Conservation (phyloP, 495 filamentous ascomycete species). For the Xylaria flabelliformis region DNA sequence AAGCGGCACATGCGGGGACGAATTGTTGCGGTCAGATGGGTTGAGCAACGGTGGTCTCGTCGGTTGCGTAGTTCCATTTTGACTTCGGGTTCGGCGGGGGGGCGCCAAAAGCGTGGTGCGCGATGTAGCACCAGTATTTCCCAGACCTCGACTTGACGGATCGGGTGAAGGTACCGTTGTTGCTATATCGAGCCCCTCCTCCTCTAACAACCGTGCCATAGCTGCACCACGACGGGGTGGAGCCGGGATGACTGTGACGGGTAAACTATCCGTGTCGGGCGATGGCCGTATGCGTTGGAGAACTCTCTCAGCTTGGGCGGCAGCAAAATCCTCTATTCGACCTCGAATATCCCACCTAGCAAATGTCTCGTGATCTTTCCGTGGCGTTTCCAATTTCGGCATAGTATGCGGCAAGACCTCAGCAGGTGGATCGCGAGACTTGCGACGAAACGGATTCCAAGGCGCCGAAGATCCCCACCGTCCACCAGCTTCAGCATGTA, state of each 20-base stretch:
- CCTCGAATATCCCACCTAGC: constrained; percentile 52
- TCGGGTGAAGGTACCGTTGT: not conserved
- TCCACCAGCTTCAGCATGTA: not conserved
- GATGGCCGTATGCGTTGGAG: constrained; percentile 53
- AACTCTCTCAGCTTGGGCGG: constrained; percentile 52
- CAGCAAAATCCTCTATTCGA: constrained; percentile 57
- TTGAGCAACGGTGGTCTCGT: constrained; percentile 23
- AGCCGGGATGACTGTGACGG: constrained; percentile 57
- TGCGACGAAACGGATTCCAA: constrained; percentile 35
- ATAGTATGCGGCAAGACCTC: constrained; percentile 42
- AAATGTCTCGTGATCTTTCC: constrained; percentile 37
- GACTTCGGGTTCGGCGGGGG: constrained; percentile 23
- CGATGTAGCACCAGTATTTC: not conserved
- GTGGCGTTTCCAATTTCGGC: constrained; percentile 28
- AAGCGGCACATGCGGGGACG: constrained; percentile 17
- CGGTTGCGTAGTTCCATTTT: constrained; percentile 23
- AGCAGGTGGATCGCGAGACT: constrained; percentile 34
- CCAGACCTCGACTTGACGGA: not conserved
- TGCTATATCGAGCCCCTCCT: constrained; percentile 38
- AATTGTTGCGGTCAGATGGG: constrained; percentile 29
- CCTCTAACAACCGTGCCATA: constrained; percentile 51
- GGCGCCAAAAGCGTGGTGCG: constrained; percentile 6
- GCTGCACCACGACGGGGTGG: constrained; percentile 54
- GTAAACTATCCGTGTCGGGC: constrained; percentile 55
- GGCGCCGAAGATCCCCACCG: constrained; percentile 27